These are phyloP conservation scores for Cladophialophora chaetospira DNA, from an alignment of 2,329 filamentous ascomycete species.

Conservation along the genomic window DNA sequence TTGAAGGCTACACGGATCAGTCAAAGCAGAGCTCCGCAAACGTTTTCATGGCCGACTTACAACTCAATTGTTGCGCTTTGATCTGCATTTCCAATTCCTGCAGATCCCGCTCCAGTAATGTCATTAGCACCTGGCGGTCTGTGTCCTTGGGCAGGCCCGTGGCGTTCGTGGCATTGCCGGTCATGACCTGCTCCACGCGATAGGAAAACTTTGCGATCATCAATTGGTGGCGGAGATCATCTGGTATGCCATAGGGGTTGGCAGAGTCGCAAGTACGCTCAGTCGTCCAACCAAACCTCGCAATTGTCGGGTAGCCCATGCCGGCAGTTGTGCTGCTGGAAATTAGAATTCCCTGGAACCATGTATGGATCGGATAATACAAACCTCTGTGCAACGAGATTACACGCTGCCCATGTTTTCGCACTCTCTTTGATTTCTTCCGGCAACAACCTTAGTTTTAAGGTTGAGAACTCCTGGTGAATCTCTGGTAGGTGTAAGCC, in stretches of 20 bases:
- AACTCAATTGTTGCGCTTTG: not conserved
- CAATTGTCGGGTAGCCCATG: not conserved
- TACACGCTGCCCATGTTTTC: not conserved
- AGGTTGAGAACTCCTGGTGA: not conserved
- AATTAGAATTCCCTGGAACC: not conserved
- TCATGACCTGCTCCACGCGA: not conserved
- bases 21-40: not conserved
- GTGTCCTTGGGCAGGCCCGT: not conserved
- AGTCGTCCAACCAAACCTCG: not conserved
- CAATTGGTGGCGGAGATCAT: not conserved
- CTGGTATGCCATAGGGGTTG: not conserved
- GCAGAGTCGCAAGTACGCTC: not conserved
- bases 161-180: not conserved
- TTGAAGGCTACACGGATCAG: not conserved
- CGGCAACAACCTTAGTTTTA: not conserved
- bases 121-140: not conserved
- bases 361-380: not conserved
- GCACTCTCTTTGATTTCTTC: not conserved
- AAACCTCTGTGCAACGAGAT: not conserved
- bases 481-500: slow-evolving; percentile 3
- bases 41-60: not conserved
- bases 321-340: not conserved
- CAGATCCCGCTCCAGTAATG: not conserved
- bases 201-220: not conserved
- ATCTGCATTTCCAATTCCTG: not conserved